phyloP scores from a whole-genome alignment of 2,329 filamentous ascomycete species.

The Neophaeococcomyces aloes region DNA sequence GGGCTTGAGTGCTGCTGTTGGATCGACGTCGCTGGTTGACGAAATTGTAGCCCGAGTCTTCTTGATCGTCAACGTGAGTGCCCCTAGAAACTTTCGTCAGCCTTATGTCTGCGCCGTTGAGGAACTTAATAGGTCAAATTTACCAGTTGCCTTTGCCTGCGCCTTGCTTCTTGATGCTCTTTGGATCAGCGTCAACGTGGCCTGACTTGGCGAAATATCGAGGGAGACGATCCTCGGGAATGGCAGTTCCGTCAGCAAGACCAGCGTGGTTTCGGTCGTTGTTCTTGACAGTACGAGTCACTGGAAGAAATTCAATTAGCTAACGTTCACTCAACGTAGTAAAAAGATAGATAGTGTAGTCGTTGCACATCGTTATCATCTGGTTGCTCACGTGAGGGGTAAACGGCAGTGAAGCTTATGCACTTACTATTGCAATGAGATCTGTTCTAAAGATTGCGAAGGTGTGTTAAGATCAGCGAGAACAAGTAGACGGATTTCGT shows the following conservation, averaged over 20 bases:
- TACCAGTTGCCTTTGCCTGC: conserved; percentile 91
- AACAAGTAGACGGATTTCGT: too few relatives aligned
- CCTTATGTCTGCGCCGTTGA: neutral
- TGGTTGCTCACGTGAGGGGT: conserved; percentile 1
- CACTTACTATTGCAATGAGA: conserved; percentile 17
- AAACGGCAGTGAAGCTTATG: conserved; percentile 5
- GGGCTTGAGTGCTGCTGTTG: conserved; percentile 70
- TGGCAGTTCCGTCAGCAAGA: conserved; percentile 61
- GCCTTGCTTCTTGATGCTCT: conserved; percentile 95
- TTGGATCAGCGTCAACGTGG: conserved; percentile 69
- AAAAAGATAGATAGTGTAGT: neutral
- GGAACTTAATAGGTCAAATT: conserved; percentile 26
- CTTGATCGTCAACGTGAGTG: conserved; percentile 66
- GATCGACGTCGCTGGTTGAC: conserved; percentile 80
- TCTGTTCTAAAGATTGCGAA: conserved; percentile 7
- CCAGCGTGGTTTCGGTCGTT: conserved; percentile 85
- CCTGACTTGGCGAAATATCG: conserved; percentile 90
- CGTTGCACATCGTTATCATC: neutral
- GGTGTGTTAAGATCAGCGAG: too few relatives aligned
- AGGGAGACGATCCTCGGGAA: conserved; percentile 63
- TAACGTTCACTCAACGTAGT: neutral
- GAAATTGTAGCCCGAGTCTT: conserved; percentile 74
- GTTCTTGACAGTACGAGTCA: conserved; percentile 96
- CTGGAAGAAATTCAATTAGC: conserved; percentile 39
- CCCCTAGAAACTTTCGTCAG: conserved; percentile 51